Percentiles rank a stretch among this genome's conserved stretches.
These are phyloP conservation scores for Fraxinus floribunda DNA, from an alignment of 305 asterid species.

Conservation along the genomic window DNA sequence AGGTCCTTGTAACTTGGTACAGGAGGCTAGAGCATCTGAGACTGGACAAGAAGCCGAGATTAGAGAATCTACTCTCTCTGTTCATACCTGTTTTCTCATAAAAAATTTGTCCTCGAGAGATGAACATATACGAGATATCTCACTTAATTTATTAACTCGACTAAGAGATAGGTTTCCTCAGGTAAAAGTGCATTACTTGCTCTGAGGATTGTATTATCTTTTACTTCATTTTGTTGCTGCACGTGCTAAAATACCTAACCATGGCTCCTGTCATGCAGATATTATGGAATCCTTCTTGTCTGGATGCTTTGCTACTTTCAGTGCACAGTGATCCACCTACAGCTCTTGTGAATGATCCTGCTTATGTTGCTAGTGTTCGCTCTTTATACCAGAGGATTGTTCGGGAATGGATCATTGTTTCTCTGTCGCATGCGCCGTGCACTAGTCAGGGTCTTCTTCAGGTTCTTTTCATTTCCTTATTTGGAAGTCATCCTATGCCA, in stretches of 20 bases:
- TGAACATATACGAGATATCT: constrained; percentile 85
- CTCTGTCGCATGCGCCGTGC: constrained; percentile 99
- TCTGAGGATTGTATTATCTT: constrained; percentile 16
- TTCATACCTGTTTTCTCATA: constrained; percentile 94
- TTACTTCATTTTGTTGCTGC: constrained; percentile 31
- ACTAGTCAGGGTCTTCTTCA: constrained; percentile 99
- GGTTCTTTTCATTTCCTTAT: constrained; percentile 46
- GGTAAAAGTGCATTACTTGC: constrained; percentile 44
- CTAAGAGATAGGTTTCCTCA: constrained; percentile 94
- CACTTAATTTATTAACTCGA: constrained; percentile 78
- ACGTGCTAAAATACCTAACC: constrained; percentile 27
- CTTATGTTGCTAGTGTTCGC: constrained; percentile 85
- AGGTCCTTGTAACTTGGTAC: constrained; percentile 43
- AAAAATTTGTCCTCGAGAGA: constrained; percentile 94
- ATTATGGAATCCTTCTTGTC: constrained; percentile 89
- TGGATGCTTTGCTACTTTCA: constrained; percentile 86
- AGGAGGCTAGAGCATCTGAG: constrained; percentile 88
- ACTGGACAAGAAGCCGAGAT: constrained; percentile 75
- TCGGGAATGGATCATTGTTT: constrained; percentile 89
- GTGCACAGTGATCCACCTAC: constrained; percentile 93
- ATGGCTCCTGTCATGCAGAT: constrained; percentile 54
- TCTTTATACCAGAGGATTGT: constrained; percentile 89
- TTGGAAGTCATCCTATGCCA: constrained; percentile 15
- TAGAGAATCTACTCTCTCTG: constrained; percentile 80
- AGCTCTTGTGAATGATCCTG: constrained; percentile 89